phyloP scores from a whole-genome alignment of 139 green algal genomes.

The Chlorella sp. region DNA sequence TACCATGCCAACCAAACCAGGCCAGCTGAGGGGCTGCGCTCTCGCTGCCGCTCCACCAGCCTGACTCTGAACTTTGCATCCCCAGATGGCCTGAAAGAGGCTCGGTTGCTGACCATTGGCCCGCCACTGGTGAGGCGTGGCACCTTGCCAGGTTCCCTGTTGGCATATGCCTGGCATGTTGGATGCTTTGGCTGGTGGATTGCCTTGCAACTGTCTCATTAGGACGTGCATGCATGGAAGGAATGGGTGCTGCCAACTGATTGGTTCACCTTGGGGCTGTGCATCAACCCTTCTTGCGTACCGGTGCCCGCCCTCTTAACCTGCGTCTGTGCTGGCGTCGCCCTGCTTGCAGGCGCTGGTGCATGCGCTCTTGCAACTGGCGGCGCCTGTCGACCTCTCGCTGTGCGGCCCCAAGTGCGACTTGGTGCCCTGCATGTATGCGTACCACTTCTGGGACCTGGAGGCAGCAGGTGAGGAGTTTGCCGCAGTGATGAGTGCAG shows the following conservation, averaged over 20 bases:
- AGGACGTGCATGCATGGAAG: background rate
- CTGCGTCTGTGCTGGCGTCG: too few species aligned
- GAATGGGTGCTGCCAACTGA: background rate
- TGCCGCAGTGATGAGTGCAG: too few species aligned
- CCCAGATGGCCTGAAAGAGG: background rate
- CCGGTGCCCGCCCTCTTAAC: background rate
- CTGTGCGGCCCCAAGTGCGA: background rate
- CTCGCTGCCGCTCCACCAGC: background rate
- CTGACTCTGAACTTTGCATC: background rate
- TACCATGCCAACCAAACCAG: background rate
- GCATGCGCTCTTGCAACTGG: background rate
- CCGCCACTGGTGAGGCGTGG: background rate
- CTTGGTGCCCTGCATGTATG: background rate
- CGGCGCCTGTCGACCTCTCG: background rate
- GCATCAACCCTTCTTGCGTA: too few species aligned
- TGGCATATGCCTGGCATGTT: background rate
- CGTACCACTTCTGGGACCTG: background rate
- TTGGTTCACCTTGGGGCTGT: too few species aligned
- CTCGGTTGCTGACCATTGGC: background rate
- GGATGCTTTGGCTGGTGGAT: too few species aligned
- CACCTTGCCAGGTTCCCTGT: too few species aligned
- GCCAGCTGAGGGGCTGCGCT: too few species aligned
- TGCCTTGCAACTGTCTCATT: too few species aligned
- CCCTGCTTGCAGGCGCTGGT: background rate
- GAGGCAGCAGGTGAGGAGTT: too few species aligned